Base-by-base conservation (phyloP, 2,329 filamentous ascomycete genomes). In the Xylogone sp. region DNA sequence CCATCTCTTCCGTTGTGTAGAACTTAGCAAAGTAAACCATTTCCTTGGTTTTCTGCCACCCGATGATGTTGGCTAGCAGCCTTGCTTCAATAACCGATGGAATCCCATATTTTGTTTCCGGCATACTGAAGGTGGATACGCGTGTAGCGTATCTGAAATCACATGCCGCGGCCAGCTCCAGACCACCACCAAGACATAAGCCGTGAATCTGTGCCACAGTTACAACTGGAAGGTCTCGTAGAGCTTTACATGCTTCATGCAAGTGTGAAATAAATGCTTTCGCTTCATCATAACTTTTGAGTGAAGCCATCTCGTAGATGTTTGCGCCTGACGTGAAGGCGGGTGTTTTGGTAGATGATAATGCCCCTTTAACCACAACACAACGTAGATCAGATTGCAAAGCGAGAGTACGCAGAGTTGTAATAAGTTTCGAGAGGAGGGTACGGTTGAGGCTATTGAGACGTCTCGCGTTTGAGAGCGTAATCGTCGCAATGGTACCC, bases 1-100 rank as follows among this genome's bases (percentile, higher is more conserved):
- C 8, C 7, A 44, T n/a, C n/a, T 44, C 42, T 21, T 44, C 42
- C 18, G 42, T n/a, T 8, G 7, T n/a, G n/a, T 44, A 44, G n/a
- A 44, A 44, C 42, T 44, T 44, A 8, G 42, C 42, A 44, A 44
- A 44, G 42, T 44, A 44, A n/a, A 44, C 42, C 42, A 44, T 44
- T 21, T 44, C 42, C n/a, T 44, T 44, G 18, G 42, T 44, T n/a
- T 21, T 44, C 21, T 44, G 42, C 42, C 42, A 44, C 8, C 42
- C 42, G 7, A 44, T 44, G 42, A 44, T 44, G n/a, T 44, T 44
- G n/a, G 42, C 42, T 12, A 44, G 42, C 8, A 44, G 42, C n/a
- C 42, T 7, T 21, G 42, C 42, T 21, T 44, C 42, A 44, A 44
- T 44, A 8, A 44, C 42, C 7, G 42, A 44, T 8, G 42, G 42